Base-by-base conservation (phyloP, 768 basidiomycete genomes). In the Russula abietina region DNA sequence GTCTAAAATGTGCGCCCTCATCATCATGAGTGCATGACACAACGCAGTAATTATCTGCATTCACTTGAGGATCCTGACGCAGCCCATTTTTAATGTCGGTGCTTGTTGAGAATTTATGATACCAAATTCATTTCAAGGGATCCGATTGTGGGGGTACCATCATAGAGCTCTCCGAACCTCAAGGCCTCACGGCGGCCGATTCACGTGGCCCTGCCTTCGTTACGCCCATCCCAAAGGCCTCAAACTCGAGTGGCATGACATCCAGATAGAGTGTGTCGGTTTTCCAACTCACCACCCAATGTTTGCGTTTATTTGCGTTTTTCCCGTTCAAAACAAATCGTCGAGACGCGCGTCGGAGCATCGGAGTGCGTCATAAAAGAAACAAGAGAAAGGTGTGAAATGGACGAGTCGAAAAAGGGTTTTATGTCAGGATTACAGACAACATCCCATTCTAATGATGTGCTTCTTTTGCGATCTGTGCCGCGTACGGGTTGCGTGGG, bases 401-500 rank as follows among this genome's bases (percentile, higher is more conserved):
- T 17, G 48, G 24, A 26, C 16, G 48, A 16, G 32, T n/a, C 39
- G 39, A 55, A 51, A 46, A 53, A 43, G 28, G 22, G 28, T 28
- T 62, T 45, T 64, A 65, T 63, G 62, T 61, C 33, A 45, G 17
- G 48, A 55, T 55, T 64, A 51, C 63, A 55, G 17, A 54, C 32
- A 28, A n/a, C 41, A 45, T 45, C 19, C n/a, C 49, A 28, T 36
- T 43, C 58, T 64, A 64, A 43, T 79, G 77, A 54, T 78, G 78
- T n/a, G 69, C 70, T 71, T 87, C 81, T 72, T 82, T 84, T 58
- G 91, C 88, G 60, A 91, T 83, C 70, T 87, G 81, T 26, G 84
- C 84, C 11, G 86, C 87, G 74, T 91, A 89, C 41, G 90, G 91
- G 80, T 93, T 93, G 71, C 84, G 84, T 38, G 90, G 83, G 72